phyloP scores from a whole-genome alignment of 2,329 filamentous ascomycete species.

The Albifimbria verrucaria region DNA sequence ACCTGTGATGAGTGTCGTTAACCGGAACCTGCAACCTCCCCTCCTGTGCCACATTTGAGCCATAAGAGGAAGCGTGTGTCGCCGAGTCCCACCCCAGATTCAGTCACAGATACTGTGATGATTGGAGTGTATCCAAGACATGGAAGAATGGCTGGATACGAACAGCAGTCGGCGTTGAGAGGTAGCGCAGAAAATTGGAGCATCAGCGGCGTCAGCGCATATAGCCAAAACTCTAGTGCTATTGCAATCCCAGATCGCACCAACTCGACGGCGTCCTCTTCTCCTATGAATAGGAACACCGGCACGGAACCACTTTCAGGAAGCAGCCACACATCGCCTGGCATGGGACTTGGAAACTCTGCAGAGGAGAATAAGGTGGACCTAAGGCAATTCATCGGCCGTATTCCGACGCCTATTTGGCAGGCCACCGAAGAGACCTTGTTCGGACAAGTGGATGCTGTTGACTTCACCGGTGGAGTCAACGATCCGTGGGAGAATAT shows the following conservation, averaged over 20 bases:
- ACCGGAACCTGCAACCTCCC: conserved; percentile 22
- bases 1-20: conserved; percentile 28
- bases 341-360: conserved; percentile 30
- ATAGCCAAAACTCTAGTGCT: neutral
- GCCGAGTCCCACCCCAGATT: conserved; percentile 19
- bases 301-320: conserved; percentile 18
- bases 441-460: conserved; percentile 22
- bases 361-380: conserved; percentile 32
- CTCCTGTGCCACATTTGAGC: conserved; percentile 10
- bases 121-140: neutral
- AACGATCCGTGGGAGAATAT: conserved; percentile 26
- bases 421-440: conserved; percentile 25
- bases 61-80: conserved; percentile 31
- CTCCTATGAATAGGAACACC: conserved; percentile 19
- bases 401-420: conserved; percentile 26
- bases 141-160: neutral
- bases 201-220: neutral
- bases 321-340: conserved; percentile 28
- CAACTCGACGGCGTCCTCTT: conserved; percentile 27
- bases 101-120: neutral
- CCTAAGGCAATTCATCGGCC: conserved; percentile 28
- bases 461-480: conserved; percentile 17
- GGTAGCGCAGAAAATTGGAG: conserved; percentile 5
- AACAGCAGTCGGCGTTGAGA: conserved; percentile 4
- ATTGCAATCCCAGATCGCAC: conserved; percentile 27